Percentiles rank a stretch among this genome's conserved stretches.
Evolutionary conservation across 1,284 basidiomycete genomes (phyloP).

Genomic region (Cutaneotrichosporon cyanovorans): DNA sequence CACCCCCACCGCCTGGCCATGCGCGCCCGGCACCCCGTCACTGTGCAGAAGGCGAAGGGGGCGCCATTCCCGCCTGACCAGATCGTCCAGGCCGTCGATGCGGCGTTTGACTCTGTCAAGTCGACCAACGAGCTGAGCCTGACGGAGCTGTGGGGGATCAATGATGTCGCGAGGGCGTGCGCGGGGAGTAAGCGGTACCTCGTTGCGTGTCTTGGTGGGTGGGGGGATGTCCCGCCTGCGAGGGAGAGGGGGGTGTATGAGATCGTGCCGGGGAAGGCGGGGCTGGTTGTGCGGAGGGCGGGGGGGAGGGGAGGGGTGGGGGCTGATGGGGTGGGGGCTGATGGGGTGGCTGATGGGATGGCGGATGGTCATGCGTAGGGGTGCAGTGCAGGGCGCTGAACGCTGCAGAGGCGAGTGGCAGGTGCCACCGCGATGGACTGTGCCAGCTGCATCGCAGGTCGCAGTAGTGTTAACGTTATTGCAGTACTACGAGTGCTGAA

Average conservation of each 20-base stretch:
- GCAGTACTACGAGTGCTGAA: too few relatives aligned
- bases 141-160: conserved; percentile 64
- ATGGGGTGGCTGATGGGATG: too few relatives aligned
- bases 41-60: conserved; percentile 19
- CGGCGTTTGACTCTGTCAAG: conserved; percentile 52
- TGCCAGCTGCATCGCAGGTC: too few relatives aligned
- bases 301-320: too few relatives aligned
- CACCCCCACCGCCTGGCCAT: conserved; percentile 49
- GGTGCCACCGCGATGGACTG: too few relatives aligned
- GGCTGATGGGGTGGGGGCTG: too few relatives aligned
- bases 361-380: too few relatives aligned
- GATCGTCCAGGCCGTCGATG: conserved; percentile 53
- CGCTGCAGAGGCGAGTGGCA: too few relatives aligned
- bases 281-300: conserved; percentile 3
- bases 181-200: conserved; percentile 51
- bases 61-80: conserved; percentile 47
- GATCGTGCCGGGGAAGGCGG: conserved; percentile 3
- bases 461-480: too few relatives aligned
- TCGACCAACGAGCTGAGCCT: conserved; percentile 49
- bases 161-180: conserved; percentile 55
- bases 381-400: too few relatives aligned
- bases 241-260: neutral
- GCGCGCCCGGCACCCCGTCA: conserved; percentile 50
- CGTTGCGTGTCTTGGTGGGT: conserved; percentile 40
- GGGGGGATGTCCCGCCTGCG: conserved; percentile 28